These are phyloP conservation scores for Ceratocystis huliohia DNA, from an alignment of 2,329 filamentous ascomycete genomes.

Conservation along the genomic window DNA sequence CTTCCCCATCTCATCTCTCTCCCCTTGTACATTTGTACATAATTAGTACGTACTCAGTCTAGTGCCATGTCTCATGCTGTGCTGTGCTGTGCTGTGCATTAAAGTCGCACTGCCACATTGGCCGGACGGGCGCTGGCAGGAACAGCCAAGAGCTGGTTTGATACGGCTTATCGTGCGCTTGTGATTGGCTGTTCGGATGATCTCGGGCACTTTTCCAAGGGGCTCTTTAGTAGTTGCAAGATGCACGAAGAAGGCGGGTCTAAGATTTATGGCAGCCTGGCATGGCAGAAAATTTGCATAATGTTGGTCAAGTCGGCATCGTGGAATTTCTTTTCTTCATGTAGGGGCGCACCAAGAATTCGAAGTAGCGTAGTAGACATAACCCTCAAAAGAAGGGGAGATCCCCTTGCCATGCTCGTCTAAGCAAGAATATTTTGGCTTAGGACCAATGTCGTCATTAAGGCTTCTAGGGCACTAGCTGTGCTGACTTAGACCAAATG, in stretches of 20 bases:
- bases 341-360: no score
- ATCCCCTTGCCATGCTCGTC: background rate
- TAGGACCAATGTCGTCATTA: slow-evolving; percentile 14
- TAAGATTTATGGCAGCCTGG: background rate
- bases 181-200: slow-evolving; percentile 12
- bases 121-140: background rate
- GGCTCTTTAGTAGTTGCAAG: background rate
- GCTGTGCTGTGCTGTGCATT: background rate
- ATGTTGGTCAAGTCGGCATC: background rate
- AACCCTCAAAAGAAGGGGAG: no score
- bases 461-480: background rate
- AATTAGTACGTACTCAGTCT: background rate
- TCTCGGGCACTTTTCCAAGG: slow-evolving; percentile 3
- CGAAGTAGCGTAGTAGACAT: no score
- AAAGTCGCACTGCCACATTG: background rate
- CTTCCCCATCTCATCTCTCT: no score
- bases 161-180: slow-evolving; percentile 10
- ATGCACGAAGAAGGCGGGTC: background rate
- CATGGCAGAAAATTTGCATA: background rate
- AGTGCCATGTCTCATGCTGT: slow-evolving; percentile 2
- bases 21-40: background rate
- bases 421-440: background rate
- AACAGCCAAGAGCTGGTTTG: background rate
- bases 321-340: background rate
- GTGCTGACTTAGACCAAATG: background rate